Evolutionary conservation across 345 rosid species (phyloP).

Genomic region (Raphanus raphanistrum): DNA sequence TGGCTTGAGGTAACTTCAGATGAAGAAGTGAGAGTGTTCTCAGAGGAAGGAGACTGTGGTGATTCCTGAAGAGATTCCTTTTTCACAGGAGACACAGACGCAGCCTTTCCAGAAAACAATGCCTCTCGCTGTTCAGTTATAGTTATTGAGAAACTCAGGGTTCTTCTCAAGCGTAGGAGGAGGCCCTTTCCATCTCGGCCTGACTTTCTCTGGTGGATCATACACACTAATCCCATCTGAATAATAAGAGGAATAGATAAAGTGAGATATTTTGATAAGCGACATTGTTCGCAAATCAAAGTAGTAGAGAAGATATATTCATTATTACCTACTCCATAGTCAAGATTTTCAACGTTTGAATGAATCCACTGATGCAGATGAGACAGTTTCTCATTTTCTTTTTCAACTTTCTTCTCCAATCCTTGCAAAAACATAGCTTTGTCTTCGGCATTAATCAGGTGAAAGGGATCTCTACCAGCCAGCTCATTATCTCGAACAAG

Average conservation of each 20-base stretch:
- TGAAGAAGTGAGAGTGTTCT: constrained; percentile 40
- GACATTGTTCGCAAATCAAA: neutral
- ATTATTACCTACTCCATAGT: constrained; percentile 84
- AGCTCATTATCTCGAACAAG: constrained; percentile 89
- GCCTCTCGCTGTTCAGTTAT: constrained; percentile 52
- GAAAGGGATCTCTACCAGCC: constrained; percentile 82
- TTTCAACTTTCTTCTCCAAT: constrained; percentile 80
- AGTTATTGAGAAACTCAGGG: constrained; percentile 56
- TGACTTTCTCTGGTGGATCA: constrained; percentile 74
- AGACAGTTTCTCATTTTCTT: constrained; percentile 66
- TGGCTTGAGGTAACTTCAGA: constrained; percentile 41
- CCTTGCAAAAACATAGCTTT: constrained; percentile 76
- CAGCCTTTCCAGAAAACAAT: constrained; percentile 44
- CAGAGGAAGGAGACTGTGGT: constrained; percentile 34
- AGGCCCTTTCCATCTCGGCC: constrained; percentile 90
- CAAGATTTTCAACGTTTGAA: constrained; percentile 83
- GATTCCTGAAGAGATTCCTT: constrained; percentile 45
- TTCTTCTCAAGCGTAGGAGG: constrained; percentile 47
- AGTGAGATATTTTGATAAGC: neutral
- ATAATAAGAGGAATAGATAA: constrained; percentile 17
- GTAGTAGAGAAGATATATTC: constrained; percentile 11
- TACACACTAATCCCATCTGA: constrained; percentile 82
- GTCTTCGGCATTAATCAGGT: constrained; percentile 66
- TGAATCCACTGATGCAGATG: constrained; percentile 80
- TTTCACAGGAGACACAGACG: constrained; percentile 39